phyloP scores from a whole-genome alignment of 2,329 filamentous ascomycete genomes.

The Neurospora crassa region DNA sequence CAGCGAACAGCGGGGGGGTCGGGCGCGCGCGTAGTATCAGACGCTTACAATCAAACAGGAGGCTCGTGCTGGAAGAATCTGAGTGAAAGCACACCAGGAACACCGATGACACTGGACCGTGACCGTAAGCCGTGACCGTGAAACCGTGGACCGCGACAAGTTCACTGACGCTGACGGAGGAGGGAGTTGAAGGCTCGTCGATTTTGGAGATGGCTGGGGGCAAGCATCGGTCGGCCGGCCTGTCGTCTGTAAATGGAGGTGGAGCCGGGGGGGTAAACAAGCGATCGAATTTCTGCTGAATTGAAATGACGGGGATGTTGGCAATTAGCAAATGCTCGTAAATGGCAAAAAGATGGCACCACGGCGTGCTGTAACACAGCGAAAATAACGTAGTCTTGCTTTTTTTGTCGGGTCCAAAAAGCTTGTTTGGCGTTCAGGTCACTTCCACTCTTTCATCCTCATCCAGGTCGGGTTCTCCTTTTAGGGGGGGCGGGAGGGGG shows the following conservation, averaged over 20 bases:
- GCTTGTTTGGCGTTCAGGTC: neutral
- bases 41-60: constrained; percentile 2
- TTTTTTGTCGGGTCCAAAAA: neutral
- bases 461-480: neutral
- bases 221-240: constrained; percentile 24
- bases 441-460: neutral
- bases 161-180: constrained; percentile 3
- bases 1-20: constrained; percentile 5
- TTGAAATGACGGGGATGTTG: constrained; percentile 5
- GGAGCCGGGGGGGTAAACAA: constrained; percentile 17
- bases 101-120: neutral
- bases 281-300: constrained; percentile 19
- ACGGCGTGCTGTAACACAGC: neutral
- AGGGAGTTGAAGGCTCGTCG: constrained; percentile 24
- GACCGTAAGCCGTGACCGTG: neutral
- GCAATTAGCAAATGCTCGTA: constrained; percentile 12
- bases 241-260: constrained; percentile 15
- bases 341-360: neutral
- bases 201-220: constrained; percentile 34
- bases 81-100: neutral
- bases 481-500: neutral
- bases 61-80: neutral
- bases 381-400: neutral
- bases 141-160: neutral
- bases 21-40: constrained; percentile 3